Conservation (phyloP, 2,329 filamentous ascomycete genomes). For the Aspergillus awamori region DNA sequence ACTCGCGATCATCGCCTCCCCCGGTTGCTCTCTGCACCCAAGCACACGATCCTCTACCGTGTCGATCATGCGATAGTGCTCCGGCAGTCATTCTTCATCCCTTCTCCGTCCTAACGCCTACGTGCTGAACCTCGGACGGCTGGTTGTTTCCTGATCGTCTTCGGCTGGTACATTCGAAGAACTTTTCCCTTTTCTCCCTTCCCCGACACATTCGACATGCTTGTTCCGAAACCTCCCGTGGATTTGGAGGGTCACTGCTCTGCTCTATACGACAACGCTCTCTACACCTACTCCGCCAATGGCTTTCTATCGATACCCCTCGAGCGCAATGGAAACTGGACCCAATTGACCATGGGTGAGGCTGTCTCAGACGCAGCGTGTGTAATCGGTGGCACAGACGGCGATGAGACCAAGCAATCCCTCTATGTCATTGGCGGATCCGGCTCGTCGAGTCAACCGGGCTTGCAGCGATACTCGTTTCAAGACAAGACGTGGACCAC, state of each 20-base stretch:
- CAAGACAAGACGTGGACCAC: slow-evolving; percentile 61
- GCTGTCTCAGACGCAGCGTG: slow-evolving; percentile 76
- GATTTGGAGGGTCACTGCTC: slow-evolving; percentile 79
- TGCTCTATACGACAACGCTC: slow-evolving; percentile 74
- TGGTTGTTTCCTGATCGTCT: slow-evolving; percentile 31
- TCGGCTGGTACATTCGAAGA: slow-evolving; percentile 36
- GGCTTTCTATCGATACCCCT: slow-evolving; percentile 76
- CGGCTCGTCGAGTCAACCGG: slow-evolving; percentile 64
- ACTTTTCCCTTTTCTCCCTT: slow-evolving; percentile 12
- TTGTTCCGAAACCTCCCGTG: slow-evolving; percentile 69
- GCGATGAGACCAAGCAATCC: slow-evolving; percentile 61
- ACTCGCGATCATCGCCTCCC: background rate
- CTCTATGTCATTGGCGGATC: slow-evolving; percentile 83
- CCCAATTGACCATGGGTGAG: slow-evolving; percentile 64
- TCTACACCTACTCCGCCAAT: slow-evolving; percentile 78
- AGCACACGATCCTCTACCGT: slow-evolving; percentile 8
- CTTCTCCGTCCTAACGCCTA: slow-evolving; percentile 20
- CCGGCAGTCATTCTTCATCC: slow-evolving; percentile 36
- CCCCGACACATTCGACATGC: slow-evolving; percentile 56
- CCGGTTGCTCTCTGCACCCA: slow-evolving; percentile 13
- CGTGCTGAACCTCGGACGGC: slow-evolving; percentile 24
- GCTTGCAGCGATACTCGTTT: slow-evolving; percentile 72
- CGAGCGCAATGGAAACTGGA: slow-evolving; percentile 71
- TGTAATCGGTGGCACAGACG: slow-evolving; percentile 66
- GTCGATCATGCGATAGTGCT: slow-evolving; percentile 41